These are phyloP conservation scores for Gautieria morchelliformis DNA, from an alignment of 768 basidiomycete genomes.

Conservation along the genomic window DNA sequence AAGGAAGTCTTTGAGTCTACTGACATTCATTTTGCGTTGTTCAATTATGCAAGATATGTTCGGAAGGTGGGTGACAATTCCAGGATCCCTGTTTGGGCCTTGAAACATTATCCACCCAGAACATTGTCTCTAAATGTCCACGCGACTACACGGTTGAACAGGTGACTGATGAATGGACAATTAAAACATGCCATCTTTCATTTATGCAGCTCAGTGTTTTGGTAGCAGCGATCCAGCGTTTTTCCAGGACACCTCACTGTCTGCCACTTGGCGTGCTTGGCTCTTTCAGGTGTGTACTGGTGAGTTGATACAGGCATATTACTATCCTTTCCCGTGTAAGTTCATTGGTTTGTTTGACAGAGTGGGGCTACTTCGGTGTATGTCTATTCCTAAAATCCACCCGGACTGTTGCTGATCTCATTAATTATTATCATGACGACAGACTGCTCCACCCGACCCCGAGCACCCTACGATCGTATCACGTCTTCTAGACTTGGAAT, in stretches of 20 bases:
- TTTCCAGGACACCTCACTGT: constrained; percentile 51
- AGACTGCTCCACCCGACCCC: constrained; percentile 71
- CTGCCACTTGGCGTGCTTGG: constrained; percentile 82
- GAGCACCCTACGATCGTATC: constrained; percentile 72
- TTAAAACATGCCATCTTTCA: too few relatives aligned
- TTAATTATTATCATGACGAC: neutral
- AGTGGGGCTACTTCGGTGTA: constrained; percentile 90
- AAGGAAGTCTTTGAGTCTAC: neutral
- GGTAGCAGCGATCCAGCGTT: constrained; percentile 66
- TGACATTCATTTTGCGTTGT: constrained; percentile 38
- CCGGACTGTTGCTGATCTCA: neutral
- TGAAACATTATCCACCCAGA: constrained; percentile 21
- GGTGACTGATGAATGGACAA: constrained; percentile 22
- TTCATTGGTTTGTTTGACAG: constrained; percentile 11
- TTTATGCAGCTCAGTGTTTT: constrained; percentile 52
- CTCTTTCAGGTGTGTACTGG: constrained; percentile 79
- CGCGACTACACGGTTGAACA: constrained; percentile 38
- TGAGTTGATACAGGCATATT: neutral
- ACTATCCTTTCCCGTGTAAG: neutral
- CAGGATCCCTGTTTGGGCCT: neutral
- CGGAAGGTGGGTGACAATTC: constrained; percentile 38
- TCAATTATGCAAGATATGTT: constrained; percentile 74
- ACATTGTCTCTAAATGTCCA: constrained; percentile 50
- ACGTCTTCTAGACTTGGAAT: constrained; percentile 60
- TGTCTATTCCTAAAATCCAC: neutral